Base-by-base conservation (phyloP, 177 flowering plant genomes). In the Vitis hybrid region DNA sequence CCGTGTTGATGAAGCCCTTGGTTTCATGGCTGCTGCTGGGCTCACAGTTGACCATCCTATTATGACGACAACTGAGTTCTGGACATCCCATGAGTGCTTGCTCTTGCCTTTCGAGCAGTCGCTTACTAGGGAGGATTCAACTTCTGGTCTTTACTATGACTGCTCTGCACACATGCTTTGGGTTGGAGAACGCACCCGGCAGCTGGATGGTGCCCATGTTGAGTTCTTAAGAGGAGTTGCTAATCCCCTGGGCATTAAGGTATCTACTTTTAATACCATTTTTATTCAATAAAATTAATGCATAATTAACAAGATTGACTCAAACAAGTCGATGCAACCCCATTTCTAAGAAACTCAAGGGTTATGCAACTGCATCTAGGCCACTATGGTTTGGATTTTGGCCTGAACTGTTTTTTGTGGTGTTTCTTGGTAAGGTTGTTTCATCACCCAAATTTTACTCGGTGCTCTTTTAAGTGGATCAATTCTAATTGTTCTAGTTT, bases 131-230 rank as follows among this genome's bases (percentile, higher is more conserved):
- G 63, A 80, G 73, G 98, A 93, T 74, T 93, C 97, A 14, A 93
- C 97, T 50, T 89, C 97, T 14, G 93, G 97, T 18, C 86, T 78
- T 57, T 81, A 83, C 90, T 93, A 93, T 79, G 97, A 89, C 59
- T 93, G 97, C 81, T 93, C 98, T 29, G 98, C 98, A n/a, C 97
- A 93, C 74, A 82, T 93, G 82, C 76, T 93, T 34, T 93, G 98
- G 98, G 97, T 73, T 45, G 98, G 98, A 2, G 98, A 93, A 63
- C 85, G 98, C 7, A 93, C 98, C 15, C 77, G 98, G 58, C 98
- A 93, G 75, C 80, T 93, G 59, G 98, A 93, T 73, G 98, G 94
- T 29, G 94, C 97, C 29, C 97, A 92, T 68, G 94, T 92, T 50
- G 97, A 92, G 80, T 92, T 92, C 74, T 69, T 92, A 50, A 82